phyloP scores from a whole-genome alignment of 2,329 filamentous ascomycete species.

The Botrytis squamosa region DNA sequence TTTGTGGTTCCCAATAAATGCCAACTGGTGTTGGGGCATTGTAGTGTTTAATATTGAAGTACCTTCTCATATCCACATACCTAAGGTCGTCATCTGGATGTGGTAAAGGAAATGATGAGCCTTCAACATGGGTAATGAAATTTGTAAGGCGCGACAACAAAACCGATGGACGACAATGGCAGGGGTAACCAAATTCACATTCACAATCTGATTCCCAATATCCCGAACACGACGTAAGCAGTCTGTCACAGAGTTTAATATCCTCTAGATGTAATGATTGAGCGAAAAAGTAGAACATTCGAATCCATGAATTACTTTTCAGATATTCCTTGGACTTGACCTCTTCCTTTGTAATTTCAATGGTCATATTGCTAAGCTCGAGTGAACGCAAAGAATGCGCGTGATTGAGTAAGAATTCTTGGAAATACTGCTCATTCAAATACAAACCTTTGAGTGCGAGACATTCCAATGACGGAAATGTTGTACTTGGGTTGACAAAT shows the following conservation, averaged over 20 bases:
- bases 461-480: not conserved
- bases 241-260: not conserved
- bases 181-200: too few species aligned
- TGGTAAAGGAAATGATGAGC: not conserved
- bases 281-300: not conserved
- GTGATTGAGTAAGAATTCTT: not conserved
- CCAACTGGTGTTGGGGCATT: too few species aligned
- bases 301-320: not conserved
- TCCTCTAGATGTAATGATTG: not conserved
- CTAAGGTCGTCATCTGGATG: not conserved
- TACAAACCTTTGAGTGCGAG: not conserved
- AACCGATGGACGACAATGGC: not conserved
- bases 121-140: not conserved
- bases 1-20: not conserved
- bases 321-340: not conserved
- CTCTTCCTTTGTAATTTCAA: not conserved
- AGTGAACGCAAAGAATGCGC: not conserved
- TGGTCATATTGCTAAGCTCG: not conserved
- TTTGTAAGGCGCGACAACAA: not conserved
- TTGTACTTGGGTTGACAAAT: not conserved
- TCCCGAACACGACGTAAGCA: not conserved
- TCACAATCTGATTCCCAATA: not conserved
- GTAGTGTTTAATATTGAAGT: not conserved
- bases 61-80: not conserved
- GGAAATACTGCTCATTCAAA: slow-evolving; percentile 3